Conservation (phyloP, 192 early-diverging fungal species). For the Funneliformis mosseae region DNA sequence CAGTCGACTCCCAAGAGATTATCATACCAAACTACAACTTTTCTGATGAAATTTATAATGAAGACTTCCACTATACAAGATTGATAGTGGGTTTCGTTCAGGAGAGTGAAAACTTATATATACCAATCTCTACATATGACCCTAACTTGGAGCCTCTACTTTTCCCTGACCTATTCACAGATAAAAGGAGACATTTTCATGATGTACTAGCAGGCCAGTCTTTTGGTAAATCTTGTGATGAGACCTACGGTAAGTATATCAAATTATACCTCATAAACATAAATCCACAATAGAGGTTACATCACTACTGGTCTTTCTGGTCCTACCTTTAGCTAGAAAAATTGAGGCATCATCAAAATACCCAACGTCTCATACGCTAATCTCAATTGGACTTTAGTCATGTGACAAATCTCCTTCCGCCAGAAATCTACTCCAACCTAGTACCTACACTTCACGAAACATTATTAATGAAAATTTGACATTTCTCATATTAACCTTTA, state of each 20-base stretch:
- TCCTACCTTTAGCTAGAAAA: background rate
- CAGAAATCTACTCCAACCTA: too few relatives aligned
- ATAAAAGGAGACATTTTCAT: background rate
- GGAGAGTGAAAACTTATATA: background rate
- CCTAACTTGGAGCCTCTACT: too few relatives aligned
- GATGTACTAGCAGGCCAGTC: background rate
- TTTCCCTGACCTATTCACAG: too few relatives aligned
- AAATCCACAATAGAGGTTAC: background rate
- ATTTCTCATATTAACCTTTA: too few relatives aligned
- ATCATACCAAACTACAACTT: background rate
- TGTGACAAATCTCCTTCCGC: too few relatives aligned
- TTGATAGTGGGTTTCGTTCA: background rate
- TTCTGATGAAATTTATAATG: background rate
- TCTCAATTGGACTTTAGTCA: too few relatives aligned
- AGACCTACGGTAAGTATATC: conserved; percentile 17
- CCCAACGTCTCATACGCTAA: too few relatives aligned
- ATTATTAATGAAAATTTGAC: too few relatives aligned
- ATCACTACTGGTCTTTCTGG: background rate
- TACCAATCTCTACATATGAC: background rate
- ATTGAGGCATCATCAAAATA: too few relatives aligned
- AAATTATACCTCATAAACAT: background rate
- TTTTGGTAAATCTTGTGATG: background rate
- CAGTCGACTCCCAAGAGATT: background rate
- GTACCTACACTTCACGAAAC: too few relatives aligned
- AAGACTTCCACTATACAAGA: conserved; percentile 1